Evolutionary conservation across 1,284 basidiomycete genomes (phyloP).

Genomic region (Fomitopsis schrenkii): DNA sequence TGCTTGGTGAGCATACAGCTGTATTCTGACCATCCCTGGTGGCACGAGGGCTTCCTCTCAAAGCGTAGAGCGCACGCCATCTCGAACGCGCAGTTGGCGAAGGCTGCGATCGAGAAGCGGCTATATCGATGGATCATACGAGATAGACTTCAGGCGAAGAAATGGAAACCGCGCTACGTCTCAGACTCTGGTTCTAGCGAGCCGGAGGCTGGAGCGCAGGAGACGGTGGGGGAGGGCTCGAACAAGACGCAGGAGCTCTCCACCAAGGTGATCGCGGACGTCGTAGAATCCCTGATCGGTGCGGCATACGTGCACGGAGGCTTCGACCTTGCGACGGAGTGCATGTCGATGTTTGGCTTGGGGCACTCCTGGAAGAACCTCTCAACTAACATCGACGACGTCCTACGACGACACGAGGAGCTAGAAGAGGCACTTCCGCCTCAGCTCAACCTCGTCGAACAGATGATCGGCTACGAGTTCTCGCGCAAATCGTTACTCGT

Average conservation of each 20-base stretch:
- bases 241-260: conserved; percentile 44
- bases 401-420: conserved; percentile 41
- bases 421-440: conserved; percentile 39
- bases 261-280: conserved; percentile 72
- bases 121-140: conserved; percentile 68
- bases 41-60: conserved; percentile 78
- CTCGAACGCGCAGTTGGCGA: conserved; percentile 67
- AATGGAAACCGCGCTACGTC: conserved; percentile 59
- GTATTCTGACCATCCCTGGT: conserved; percentile 60
- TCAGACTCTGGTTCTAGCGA: conserved; percentile 6
- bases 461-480: conserved; percentile 71
- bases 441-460: conserved; percentile 54
- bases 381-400: conserved; percentile 38
- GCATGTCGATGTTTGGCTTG: conserved; percentile 52
- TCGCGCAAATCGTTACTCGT: conserved; percentile 58
- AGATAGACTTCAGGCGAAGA: conserved; percentile 53
- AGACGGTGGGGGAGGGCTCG: conserved; percentile 17
- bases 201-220: conserved; percentile 5
- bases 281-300: conserved; percentile 75
- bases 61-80: conserved; percentile 69
- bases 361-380: conserved; percentile 53
- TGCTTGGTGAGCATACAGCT: conserved; percentile 63
- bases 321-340: conserved; percentile 57
- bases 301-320: conserved; percentile 71
- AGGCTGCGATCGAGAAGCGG: conserved; percentile 45